phyloP scores from a whole-genome alignment of 805 yeast genomes.

The Maudiozyma turicensis region DNA sequence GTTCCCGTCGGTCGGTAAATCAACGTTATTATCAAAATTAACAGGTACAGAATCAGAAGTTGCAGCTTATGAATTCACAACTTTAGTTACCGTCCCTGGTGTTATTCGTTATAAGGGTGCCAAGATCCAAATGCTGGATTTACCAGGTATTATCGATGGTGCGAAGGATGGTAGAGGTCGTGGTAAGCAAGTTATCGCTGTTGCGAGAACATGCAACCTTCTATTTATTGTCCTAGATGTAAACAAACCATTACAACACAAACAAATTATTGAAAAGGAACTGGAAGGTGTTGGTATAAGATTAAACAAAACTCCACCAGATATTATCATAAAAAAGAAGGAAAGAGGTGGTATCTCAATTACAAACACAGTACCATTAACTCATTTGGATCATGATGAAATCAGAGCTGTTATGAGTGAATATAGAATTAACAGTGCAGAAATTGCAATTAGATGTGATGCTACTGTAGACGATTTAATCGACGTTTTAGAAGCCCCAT shows the following conservation, averaged over 20 bases:
- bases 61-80: constrained; percentile 97
- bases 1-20: constrained; percentile 86
- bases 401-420: constrained; percentile 94
- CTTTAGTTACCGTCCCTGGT: constrained; percentile 96
- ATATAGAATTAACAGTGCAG: constrained; percentile 91
- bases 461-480: constrained; percentile 96
- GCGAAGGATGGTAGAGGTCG: constrained; percentile 89
- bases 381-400: constrained; percentile 86
- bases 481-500: constrained; percentile 83
- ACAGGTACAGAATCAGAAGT: constrained; percentile 97
- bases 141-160: constrained; percentile 86
- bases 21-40: constrained; percentile 73
- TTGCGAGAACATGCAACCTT: constrained; percentile 94
- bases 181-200: constrained; percentile 96
- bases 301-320: constrained; percentile 85
- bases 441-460: constrained; percentile 92
- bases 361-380: constrained; percentile 86
- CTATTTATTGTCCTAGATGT: constrained; percentile 92
- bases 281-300: constrained; percentile 96
- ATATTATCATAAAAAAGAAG: constrained; percentile 81
- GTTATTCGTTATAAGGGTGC: constrained; percentile 94
- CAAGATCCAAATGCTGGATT: constrained; percentile 88
- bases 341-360: constrained; percentile 94
- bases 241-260: constrained; percentile 90
- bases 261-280: constrained; percentile 87